Evolutionary conservation across 139 green algal genomes (phyloP).

Genomic region (Desmodesmus armatus): DNA sequence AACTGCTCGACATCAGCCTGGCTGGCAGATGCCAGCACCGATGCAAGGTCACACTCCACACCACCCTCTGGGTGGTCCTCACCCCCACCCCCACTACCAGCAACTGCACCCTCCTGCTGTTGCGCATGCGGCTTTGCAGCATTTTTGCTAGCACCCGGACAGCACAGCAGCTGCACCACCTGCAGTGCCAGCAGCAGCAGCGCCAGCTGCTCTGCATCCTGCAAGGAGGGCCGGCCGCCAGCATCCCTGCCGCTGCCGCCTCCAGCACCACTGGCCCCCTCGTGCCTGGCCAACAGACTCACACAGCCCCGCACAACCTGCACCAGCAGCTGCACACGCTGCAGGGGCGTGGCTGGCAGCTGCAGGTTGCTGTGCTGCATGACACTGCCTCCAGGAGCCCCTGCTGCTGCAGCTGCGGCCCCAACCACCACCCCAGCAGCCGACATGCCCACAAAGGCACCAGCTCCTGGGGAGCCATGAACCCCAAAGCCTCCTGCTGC

Average conservation of each 20-base stretch:
- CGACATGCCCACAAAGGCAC: neutral
- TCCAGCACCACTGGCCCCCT: neutral
- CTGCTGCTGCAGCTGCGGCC: neutral
- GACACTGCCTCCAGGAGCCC: neutral
- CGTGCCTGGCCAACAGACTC: neutral
- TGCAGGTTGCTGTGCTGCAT: neutral
- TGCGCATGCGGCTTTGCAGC: neutral
- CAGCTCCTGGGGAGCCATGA: neutral
- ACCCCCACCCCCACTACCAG: neutral
- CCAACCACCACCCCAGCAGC: neutral
- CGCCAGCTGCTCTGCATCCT: constrained; percentile 32
- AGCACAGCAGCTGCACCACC: constrained; percentile 43
- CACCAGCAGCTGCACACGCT: constrained; percentile 42
- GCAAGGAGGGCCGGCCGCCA: neutral
- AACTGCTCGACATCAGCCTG: constrained; percentile 39
- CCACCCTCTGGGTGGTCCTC: neutral
- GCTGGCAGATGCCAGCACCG: constrained; percentile 15
- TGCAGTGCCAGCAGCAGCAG: constrained; percentile 55
- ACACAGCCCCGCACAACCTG: constrained; percentile 8
- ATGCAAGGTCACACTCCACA: constrained; percentile 36
- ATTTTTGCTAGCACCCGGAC: neutral
- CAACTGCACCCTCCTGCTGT: neutral
- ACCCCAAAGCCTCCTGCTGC: neutral
- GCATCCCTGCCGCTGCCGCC: neutral
- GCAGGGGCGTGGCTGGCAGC: too few species aligned